These are phyloP conservation scores for Mallotus repandus DNA, from an alignment of 441 rosid genomes.

Conservation along the genomic window DNA sequence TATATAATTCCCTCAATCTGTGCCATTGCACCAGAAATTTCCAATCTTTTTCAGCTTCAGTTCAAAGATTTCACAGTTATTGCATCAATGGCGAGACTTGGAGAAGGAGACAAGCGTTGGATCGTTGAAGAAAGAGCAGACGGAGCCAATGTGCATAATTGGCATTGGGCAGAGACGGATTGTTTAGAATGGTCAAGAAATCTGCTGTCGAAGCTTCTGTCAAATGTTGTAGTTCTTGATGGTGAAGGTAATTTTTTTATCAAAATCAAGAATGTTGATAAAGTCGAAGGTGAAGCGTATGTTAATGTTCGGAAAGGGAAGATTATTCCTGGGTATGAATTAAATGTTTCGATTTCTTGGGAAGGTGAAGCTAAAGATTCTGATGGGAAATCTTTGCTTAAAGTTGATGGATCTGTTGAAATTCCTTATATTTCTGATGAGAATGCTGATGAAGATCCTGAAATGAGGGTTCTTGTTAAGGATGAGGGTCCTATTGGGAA, in stretches of 20 bases:
- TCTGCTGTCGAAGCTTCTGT: constrained; percentile 51
- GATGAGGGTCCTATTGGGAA: constrained; percentile 75
- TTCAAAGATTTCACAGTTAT: background rate
- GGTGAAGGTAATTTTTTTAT: constrained; percentile 66
- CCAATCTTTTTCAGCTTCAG: no score
- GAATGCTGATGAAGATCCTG: constrained; percentile 94
- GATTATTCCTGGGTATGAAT: constrained; percentile 89
- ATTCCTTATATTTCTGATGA: constrained; percentile 92
- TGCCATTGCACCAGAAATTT: no score
- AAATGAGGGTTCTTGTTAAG: constrained; percentile 60
- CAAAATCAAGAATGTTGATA: constrained; percentile 57
- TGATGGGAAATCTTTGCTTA: constrained; percentile 56
- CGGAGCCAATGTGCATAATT: constrained; percentile 97
- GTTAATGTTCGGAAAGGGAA: constrained; percentile 90
- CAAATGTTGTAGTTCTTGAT: constrained; percentile 49
- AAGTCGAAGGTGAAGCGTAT: constrained; percentile 89
- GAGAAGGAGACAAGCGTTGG: constrained; percentile 98
- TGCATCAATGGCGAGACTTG: constrained; percentile 74
- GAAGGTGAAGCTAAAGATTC: constrained; percentile 80
- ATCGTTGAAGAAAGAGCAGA: constrained; percentile 93
- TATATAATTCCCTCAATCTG: background rate
- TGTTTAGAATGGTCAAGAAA: constrained; percentile 84
- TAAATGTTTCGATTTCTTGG: constrained; percentile 65
- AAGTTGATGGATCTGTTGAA: constrained; percentile 75
- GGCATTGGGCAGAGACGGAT: constrained; percentile 99